phyloP scores from a whole-genome alignment of 2,329 filamentous ascomycete species.

The Ustulina deusta region DNA sequence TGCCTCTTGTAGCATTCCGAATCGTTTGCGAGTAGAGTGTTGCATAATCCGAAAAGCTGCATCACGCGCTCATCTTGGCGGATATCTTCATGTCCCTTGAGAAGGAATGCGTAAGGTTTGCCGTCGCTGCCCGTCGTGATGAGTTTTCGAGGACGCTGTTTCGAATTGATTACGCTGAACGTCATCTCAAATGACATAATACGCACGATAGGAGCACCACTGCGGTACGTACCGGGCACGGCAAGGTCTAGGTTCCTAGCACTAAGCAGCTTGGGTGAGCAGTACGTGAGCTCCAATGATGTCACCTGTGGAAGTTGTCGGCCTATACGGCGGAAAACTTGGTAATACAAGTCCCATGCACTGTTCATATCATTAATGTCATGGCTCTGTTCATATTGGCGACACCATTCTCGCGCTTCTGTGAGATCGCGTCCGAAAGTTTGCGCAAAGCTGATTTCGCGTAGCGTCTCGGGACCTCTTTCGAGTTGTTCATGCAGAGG shows the following conservation, averaged over 20 bases:
- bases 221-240: slow-evolving; percentile 94
- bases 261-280: slow-evolving; percentile 90
- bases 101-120: slow-evolving; percentile 83
- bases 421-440: slow-evolving; percentile 95
- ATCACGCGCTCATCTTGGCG: slow-evolving; percentile 99
- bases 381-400: slow-evolving; percentile 86
- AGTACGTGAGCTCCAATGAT: slow-evolving; percentile 93
- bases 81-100: slow-evolving; percentile 99
- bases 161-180: slow-evolving; percentile 93
- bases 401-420: slow-evolving; percentile 96
- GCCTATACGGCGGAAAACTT: slow-evolving; percentile 95
- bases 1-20: slow-evolving; percentile 97
- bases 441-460: slow-evolving; percentile 97
- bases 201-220: slow-evolving; percentile 79
- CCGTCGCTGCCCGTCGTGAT: slow-evolving; percentile 91
- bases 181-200: slow-evolving; percentile 93
- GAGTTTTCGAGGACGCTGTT: slow-evolving; percentile 93
- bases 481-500: slow-evolving; percentile 94
- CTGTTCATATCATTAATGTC: slow-evolving; percentile 96
- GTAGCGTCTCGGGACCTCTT: slow-evolving; percentile 88
- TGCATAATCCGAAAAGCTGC: slow-evolving; percentile 98
- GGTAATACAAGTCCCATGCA: slow-evolving; percentile 99
- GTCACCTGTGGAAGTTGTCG: slow-evolving; percentile 93
- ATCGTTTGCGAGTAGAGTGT: slow-evolving; percentile 92
- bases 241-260: slow-evolving; percentile 89